A percentile compares a stretch with the other conserved stretches of the same genome.
phyloP scores from a whole-genome alignment of 495 filamentous ascomycete species.

The Durotheca rogersii region DNA sequence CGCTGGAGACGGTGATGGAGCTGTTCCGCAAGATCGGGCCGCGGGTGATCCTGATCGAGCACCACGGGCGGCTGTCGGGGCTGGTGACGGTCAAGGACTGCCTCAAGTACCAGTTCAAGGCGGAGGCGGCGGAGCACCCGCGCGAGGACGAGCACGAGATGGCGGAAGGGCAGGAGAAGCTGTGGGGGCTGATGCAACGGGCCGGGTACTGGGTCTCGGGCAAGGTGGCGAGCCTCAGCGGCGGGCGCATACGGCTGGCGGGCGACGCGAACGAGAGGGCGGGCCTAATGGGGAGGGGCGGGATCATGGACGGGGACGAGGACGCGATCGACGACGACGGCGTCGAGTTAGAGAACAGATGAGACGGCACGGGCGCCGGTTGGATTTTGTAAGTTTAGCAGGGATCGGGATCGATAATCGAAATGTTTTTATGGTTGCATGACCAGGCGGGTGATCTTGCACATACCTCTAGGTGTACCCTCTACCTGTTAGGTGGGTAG shows the following conservation, averaged over 20 bases:
- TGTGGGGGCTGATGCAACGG: constrained; percentile 66
- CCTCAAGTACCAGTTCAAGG: constrained; percentile 95
- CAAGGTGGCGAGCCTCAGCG: constrained; percentile 47
- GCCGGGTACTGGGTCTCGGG: constrained; percentile 58
- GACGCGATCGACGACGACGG: constrained; percentile 54
- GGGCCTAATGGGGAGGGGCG: constrained; percentile 28
- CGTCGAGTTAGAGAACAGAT: constrained; percentile 60
- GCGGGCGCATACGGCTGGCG: constrained; percentile 50
- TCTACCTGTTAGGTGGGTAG: too few species aligned
- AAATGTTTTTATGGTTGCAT: too few species aligned
- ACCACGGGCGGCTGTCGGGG: constrained; percentile 77
- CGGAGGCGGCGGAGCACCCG: constrained; percentile 83
- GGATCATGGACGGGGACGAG: constrained; percentile 67
- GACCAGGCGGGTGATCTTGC: too few species aligned
- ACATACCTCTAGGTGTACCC: too few species aligned
- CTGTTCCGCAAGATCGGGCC: constrained; percentile 98
- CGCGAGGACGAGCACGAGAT: constrained; percentile 51
- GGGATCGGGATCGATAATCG: too few species aligned
- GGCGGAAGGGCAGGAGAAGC: constrained; percentile 58
- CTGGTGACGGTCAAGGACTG: constrained; percentile 97
- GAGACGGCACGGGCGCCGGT: too few species aligned
- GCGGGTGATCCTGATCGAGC: constrained; percentile 88
- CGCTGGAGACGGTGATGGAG: constrained; percentile 97
- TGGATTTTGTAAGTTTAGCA: too few species aligned
- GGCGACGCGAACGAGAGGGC: constrained; percentile 13